Evolutionary conservation across 116 monocot genomes (phyloP), one percentile per base, ranked within the genome.

Genomic region (Posidonia oceanica): DNA sequence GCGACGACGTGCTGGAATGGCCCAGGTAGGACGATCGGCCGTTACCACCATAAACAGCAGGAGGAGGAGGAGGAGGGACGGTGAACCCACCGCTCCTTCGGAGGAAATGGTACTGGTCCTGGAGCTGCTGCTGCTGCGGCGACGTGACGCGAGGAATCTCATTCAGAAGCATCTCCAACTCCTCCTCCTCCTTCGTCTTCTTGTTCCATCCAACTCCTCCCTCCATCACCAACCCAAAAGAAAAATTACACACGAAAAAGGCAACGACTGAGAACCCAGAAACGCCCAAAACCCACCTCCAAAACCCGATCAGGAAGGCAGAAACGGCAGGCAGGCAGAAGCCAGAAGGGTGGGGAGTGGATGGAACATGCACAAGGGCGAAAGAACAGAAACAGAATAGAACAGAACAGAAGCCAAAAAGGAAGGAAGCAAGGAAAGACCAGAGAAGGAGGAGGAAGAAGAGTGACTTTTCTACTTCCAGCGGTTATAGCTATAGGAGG

Each of bases 141-240:
- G 61, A 52, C 14, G 70, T 64, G 11, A 36, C 69, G 13, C 38
- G 22, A n/a, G 20, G 23, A 42, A 76, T 62, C 41, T 65, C 63
- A 44, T 17, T 39, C 39, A 64, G 36, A 17, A 69, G n/a, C 64
- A 36, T 57, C 70, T 76, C 71, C 70, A 58, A n/a, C 63, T 70
- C 70, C 54, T 16, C 13, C 37, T 52, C 59, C 38, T 52, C 38
- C 69, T 67, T 61, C 41, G 18, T 6, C 58, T 3, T 52, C 40
- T 41, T 63, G 36, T 20, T 29, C 59, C 2, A 4, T 11, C 36
- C 37, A 66, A 22, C 39, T 39, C 14, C 22, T 22, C 59, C 11
- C 39, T n/a, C 13, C 74, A 54, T 65, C 57, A 12, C 8, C 65
- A 40, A 16, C 36, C 10, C 8, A 72, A 18, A 36, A n/a, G 22